phyloP scores from a whole-genome alignment of 805 yeast species.

The Saturnispora silvae region DNA sequence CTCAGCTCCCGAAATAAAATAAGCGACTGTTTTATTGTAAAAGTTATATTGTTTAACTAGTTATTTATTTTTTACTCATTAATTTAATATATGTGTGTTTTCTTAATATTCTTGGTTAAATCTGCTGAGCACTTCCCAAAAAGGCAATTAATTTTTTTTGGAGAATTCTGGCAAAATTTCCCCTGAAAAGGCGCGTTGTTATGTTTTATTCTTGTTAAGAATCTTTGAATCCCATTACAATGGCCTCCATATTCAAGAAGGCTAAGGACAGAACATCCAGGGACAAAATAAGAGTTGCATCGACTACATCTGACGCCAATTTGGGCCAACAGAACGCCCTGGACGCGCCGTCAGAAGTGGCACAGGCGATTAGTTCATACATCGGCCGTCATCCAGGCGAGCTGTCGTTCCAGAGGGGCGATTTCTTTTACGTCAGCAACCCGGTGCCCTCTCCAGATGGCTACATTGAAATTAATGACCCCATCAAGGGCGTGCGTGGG shows the following conservation, averaged over 20 bases:
- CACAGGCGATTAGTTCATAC: conserved; percentile 72
- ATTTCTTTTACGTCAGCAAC: conserved; percentile 73
- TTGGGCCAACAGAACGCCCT: conserved; percentile 12
- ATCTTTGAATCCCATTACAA: no score
- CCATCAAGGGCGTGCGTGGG: conserved; percentile 66
- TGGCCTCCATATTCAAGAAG: conserved; percentile 24
- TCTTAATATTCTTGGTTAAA: no score
- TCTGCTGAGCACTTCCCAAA: no score
- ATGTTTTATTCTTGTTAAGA: no score
- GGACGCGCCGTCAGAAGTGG: conserved; percentile 67
- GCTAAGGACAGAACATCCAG: conserved; percentile 21
- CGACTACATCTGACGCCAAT: conserved; percentile 4
- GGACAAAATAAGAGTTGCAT: conserved; percentile 19
- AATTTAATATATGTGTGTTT: no score
- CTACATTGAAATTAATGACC: conserved; percentile 80
- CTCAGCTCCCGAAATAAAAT: no score
- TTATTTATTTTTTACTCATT: background rate
- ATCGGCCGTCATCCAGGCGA: conserved; percentile 74
- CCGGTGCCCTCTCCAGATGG: conserved; percentile 26
- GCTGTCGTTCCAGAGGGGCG: conserved; percentile 68
- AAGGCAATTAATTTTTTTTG: no score
- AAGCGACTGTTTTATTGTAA: no score
- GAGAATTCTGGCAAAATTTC: background rate
- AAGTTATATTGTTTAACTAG: no score
- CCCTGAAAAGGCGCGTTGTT: background rate